Base-by-base conservation (phyloP, 2,329 filamentous ascomycete genomes). In the Epicoccum nigrum region DNA sequence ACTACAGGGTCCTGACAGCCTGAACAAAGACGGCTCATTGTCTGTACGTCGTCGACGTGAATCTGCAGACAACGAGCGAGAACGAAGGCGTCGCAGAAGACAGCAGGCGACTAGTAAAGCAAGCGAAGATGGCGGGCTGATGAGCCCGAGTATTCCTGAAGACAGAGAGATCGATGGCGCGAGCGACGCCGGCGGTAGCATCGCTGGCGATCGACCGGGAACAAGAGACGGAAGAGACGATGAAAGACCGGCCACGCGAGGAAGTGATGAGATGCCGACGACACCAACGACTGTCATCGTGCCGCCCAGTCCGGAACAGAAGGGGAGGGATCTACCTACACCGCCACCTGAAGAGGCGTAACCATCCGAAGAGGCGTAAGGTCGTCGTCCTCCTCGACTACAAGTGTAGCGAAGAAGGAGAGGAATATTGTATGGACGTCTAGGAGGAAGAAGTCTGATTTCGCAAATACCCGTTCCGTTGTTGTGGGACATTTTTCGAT, bases 11-110 rank as follows among this genome's bases (percentile, higher is more conserved):
- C 84, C 84, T 33, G 74, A 56, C 56, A 72, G 16, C 77, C 84
- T 69, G 77, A 81, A 74, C 74, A 85, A 67, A 41, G 68, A 69
- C 20, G 69, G 69, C 51, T 70, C 65, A 23, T 56, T 82, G 16
- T 76, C 79, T 11, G 79, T 90, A 49, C 78, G 91, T 46, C 81
- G 85, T 49, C 76, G 86, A 63, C 77, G 88, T 65, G 88, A 92
- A 69, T 90, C 85, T 55, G 89, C 90, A 1, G 90, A 94, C 62
- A 88, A 90, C 58, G 90, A 95, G 74, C 79, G 90, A 45, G 82
- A 85, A 50, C 79, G 90, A 33, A 78, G 90, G 62, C 76, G 88
- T 56, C 79, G 90, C 61, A 79, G 89, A 57, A 62, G 73, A 46
- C 62, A 67, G 45, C 62, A 67, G 44, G 67, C 63, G 5, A 72